These are phyloP conservation scores for Colletotrichum spinosum DNA, from an alignment of 2,329 filamentous ascomycete species.

Conservation along the genomic window DNA sequence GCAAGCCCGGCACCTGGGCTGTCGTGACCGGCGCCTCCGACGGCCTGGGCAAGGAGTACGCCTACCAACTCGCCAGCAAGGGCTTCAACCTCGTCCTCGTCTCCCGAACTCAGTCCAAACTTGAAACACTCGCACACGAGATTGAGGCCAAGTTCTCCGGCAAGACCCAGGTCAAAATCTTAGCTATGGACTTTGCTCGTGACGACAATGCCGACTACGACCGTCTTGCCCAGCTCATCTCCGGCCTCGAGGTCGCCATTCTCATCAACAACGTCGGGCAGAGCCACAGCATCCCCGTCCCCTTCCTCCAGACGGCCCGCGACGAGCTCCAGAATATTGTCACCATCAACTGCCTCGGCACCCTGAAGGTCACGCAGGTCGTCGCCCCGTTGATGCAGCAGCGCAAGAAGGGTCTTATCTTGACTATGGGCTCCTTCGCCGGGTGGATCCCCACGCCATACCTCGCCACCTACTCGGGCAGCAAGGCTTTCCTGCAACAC, in stretches of 20 bases:
- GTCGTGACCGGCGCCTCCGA: conserved; percentile 96
- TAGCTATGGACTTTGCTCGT: conserved; percentile 92
- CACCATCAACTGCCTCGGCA: conserved; percentile 94
- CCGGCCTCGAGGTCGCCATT: conserved; percentile 83
- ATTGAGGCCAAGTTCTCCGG: conserved; percentile 77
- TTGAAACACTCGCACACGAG: conserved; percentile 80
- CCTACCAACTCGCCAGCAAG: conserved; percentile 86
- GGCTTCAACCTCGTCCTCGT: conserved; percentile 96
- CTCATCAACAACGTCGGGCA: conserved; percentile 97
- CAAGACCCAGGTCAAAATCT: conserved; percentile 76
- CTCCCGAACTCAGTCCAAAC: conserved; percentile 94
- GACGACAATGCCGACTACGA: conserved; percentile 86
- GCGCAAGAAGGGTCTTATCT: conserved; percentile 81
- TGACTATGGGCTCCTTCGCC: conserved; percentile 98
- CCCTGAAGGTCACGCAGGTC: conserved; percentile 87
- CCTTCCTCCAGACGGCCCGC: conserved; percentile 83
- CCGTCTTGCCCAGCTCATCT: conserved; percentile 74
- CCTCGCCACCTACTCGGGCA: conserved; percentile 95
- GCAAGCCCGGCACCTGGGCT: conserved; percentile 92
- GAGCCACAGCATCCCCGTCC: conserved; percentile 91
- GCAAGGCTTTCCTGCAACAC: conserved; percentile 97
- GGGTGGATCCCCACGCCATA: conserved; percentile 92
- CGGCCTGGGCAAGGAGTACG: conserved; percentile 96
- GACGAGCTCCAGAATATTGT: conserved; percentile 91
- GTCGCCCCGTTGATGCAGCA: conserved; percentile 86